Conservation (phyloP, 1,139 yeast genomes). For the Taphrina pruni region DNA sequence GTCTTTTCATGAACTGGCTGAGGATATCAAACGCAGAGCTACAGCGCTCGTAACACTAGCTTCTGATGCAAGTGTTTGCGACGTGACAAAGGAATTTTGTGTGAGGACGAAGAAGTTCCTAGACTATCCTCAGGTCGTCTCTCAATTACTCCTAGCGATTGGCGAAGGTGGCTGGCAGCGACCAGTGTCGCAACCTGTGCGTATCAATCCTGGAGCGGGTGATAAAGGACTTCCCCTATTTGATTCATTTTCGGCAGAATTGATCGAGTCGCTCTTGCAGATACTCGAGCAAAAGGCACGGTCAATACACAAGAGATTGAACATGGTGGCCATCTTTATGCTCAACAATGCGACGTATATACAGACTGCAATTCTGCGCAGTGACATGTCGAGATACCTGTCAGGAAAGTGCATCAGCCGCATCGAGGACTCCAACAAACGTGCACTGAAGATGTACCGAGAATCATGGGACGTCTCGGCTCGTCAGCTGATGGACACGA, state of each 20-base stretch:
- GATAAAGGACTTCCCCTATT: constrained; percentile 15
- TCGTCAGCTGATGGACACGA: constrained; percentile 69
- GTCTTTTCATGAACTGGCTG: constrained; percentile 38
- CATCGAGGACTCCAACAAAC: constrained; percentile 70
- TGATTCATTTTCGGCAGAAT: constrained; percentile 29
- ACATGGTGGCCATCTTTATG: constrained; percentile 36
- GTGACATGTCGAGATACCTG: constrained; percentile 22
- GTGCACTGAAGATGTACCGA: constrained; percentile 75
- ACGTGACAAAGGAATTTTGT: constrained; percentile 31
- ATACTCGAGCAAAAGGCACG: constrained; percentile 40
- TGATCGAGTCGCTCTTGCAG: constrained; percentile 28
- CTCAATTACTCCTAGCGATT: constrained; percentile 29
- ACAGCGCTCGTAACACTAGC: constrained; percentile 27
- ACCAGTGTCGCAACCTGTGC: constrained; percentile 15
- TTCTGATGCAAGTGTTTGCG: constrained; percentile 34
- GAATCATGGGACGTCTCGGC: constrained; percentile 79
- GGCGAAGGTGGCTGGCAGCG: constrained; percentile 43
- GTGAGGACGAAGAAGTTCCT: constrained; percentile 27
- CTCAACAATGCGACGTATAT: constrained; percentile 39
- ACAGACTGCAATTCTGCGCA: constrained; percentile 15
- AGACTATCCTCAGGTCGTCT: constrained; percentile 36
- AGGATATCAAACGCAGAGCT: constrained; percentile 29
- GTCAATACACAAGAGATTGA: constrained; percentile 21
- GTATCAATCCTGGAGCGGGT: not conserved
- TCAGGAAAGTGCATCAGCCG: constrained; percentile 50